Evolutionary conservation across 1,284 basidiomycete species (phyloP).

Genomic region (Tylopilus sp.): DNA sequence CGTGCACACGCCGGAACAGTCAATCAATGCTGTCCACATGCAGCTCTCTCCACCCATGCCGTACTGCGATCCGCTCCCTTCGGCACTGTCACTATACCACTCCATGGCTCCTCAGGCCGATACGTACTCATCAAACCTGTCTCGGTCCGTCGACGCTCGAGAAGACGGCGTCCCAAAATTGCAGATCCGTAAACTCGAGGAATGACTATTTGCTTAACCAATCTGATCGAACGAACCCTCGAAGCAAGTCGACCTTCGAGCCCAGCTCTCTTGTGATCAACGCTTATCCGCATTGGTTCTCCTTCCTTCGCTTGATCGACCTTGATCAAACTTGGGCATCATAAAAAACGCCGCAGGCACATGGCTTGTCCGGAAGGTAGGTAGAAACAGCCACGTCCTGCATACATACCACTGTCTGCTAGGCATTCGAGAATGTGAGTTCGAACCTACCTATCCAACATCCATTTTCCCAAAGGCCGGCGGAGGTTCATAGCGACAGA

Average conservation of each 20-base stretch:
- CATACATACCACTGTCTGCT: neutral
- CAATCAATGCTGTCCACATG: conserved; percentile 5
- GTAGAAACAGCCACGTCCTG: neutral
- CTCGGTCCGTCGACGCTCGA: neutral
- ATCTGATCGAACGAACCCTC: neutral
- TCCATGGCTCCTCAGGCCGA: neutral
- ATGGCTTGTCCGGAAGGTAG: neutral
- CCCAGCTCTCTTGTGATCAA: no score
- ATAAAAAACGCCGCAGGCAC: neutral
- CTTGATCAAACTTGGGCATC: neutral
- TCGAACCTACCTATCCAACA: no score
- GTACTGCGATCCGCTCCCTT: neutral
- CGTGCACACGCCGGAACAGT: neutral
- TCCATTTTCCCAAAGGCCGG: neutral
- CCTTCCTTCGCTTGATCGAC: neutral
- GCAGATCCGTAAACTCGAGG: neutral
- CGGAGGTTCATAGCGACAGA: neutral
- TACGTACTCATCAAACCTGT: neutral
- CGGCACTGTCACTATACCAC: neutral
- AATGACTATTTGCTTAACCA: neutral
- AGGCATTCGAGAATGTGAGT: neutral
- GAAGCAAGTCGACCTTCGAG: neutral
- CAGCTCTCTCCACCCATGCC: neutral
- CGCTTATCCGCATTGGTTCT: neutral
- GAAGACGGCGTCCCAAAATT: neutral